These are phyloP conservation scores for Yamadazyma ubonensis DNA, from an alignment of 805 yeast species.

Conservation along the genomic window DNA sequence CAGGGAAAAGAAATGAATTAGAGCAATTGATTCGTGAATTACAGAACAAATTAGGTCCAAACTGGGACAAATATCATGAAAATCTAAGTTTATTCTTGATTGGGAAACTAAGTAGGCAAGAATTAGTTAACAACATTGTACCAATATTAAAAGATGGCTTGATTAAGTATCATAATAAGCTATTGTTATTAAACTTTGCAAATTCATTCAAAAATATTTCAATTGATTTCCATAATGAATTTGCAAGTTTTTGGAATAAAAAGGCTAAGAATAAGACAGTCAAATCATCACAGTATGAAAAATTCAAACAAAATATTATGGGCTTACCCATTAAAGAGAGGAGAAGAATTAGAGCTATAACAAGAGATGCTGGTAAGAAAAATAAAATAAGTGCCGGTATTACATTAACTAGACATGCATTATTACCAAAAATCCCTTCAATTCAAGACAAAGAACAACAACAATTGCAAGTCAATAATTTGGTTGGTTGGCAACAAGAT, in stretches of 20 bases:
- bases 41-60: conserved; percentile 67
- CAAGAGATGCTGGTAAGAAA: conserved; percentile 78
- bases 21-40: conserved; percentile 64
- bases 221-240: conserved; percentile 47
- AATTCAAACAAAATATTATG: conserved; percentile 81
- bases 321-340: conserved; percentile 83
- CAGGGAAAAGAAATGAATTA: conserved; percentile 31
- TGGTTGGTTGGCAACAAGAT: conserved; percentile 89
- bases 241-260: conserved; percentile 48
- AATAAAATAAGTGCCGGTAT: conserved; percentile 70
- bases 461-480: conserved; percentile 46
- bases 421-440: conserved; percentile 83
- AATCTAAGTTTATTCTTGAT: conserved; percentile 71
- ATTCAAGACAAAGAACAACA: conserved; percentile 50
- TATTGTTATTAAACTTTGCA: conserved; percentile 77
- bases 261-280: conserved; percentile 48
- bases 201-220: conserved; percentile 80
- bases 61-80: conserved; percentile 86
- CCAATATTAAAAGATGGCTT: conserved; percentile 50
- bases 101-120: conserved; percentile 76
- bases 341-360: conserved; percentile 76
- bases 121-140: conserved; percentile 58
- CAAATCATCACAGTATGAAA: conserved; percentile 71
- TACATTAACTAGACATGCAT: conserved; percentile 66
- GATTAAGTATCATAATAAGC: conserved; percentile 74